Evolutionary conservation across 805 yeast species (phyloP), one percentile per base, ranked within the genome.

Genomic region (Candida ortonii): DNA sequence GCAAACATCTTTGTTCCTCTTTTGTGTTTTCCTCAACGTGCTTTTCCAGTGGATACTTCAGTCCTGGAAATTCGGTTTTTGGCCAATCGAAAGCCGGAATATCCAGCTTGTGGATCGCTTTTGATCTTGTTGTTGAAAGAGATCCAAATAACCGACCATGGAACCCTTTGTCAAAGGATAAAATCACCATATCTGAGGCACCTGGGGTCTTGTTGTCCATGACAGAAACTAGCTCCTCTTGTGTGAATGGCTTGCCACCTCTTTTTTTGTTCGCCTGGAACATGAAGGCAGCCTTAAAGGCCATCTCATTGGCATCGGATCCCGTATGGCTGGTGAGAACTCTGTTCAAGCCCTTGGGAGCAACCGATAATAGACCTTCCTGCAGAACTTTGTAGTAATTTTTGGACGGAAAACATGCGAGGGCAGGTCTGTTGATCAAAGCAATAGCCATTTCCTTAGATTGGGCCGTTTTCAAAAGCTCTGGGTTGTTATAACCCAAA

Each of bases 41-140:
- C 33, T 75, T 71, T 36, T 78, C 89, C 54, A 88, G 72, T 39
- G 97, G 97, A 62, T 87, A 89, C 62, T 80, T 68, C 64, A 86
- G 80, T 33, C 73, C 51, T 46, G 97, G 97, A 70, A 80, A 89
- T 44, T 75, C 48, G 39, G 79, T 72, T 51, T 60, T 67, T 35
- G 80, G 80, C 80, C 80, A 74, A 41, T 68, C 57, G 49, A 74
- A 74, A 1, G 78, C 75, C n/a, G 80, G 80, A 26, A 74, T 70
- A 39, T 73, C 80, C 50, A 74, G 56, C 54, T 74, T 74, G 54
- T 74, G 80, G 38, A 74, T 62, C 4, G 78, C 74, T 50, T 74
- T 74, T 16, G 78, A 72, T 41, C 78, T 57, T 8, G 80, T 74
- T 16, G 76, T 68, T 3, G 79, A 71, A 37, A 71, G 62, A 1